Base-by-base conservation (phyloP, 2,329 filamentous ascomycete species). In the Cladosporium sp. region DNA sequence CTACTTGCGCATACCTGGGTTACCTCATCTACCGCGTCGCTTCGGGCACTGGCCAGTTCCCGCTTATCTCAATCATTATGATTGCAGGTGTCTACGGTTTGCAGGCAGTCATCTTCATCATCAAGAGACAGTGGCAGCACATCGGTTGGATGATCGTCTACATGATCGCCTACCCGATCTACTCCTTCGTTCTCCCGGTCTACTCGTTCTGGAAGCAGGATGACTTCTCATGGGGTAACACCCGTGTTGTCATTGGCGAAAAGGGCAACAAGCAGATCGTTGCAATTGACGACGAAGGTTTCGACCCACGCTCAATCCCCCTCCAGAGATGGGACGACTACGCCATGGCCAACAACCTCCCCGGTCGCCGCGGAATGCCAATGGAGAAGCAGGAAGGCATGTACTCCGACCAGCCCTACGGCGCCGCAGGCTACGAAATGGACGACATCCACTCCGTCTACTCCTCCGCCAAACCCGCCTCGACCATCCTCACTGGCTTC, bases 191-290 rank as follows among this genome's bases (percentile, higher is more conserved):
- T 55, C 79, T 98, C 11, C 93, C 93, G 0, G 74, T 98, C 56
- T 98, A 97, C 75, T 95, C 92, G 0, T 98, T 98, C 84, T 98
- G 93, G 93, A 95, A 96, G 72, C 91, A 96, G 69, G 93, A 98
- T 71, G 92, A 98, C 72, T 98, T 98, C 78, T 85, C 85, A 2
- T 98, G 93, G 93, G 93, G 93, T 78, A 97, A 93, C 73, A 98
- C 93, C 1, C 90, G 93, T 80, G 83, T 98, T 57, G 93, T 98
- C 59, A 87, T 97, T 58, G 92, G 90, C 53, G 93, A 98, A 69
- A 89, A 92, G 69, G 92, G 91, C 55, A 81, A 80, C 66, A 95
- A 95, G 74, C 83, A 95, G 65, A 76, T 96, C n/a, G 78, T 98
- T 47, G 90, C 90, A 0, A 82, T 91, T 2, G 79, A 82, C 49